These are phyloP conservation scores for Arthroderma sp. DNA, from an alignment of 2,329 filamentous ascomycete genomes.

Conservation along the genomic window DNA sequence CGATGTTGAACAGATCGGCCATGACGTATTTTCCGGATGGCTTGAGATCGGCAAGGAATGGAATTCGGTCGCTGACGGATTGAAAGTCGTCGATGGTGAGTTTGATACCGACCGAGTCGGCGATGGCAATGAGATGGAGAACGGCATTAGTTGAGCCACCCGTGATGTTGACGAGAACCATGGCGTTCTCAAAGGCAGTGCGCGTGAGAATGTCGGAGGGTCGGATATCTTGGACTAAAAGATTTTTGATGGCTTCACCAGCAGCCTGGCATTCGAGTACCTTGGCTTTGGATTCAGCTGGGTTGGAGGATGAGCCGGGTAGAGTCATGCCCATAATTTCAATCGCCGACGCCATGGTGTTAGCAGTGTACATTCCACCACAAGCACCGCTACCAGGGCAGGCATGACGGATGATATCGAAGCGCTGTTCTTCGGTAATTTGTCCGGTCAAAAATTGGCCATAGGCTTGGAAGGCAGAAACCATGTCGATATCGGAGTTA, in stretches of 20 bases:
- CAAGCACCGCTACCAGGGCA: constrained; percentile 76
- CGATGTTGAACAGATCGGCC: constrained; percentile 43
- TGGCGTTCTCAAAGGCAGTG: constrained; percentile 71
- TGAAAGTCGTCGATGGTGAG: constrained; percentile 82
- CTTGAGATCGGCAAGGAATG: constrained; percentile 71
- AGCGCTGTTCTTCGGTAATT: constrained; percentile 80
- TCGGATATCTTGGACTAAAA: constrained; percentile 63
- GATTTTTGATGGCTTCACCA: constrained; percentile 59
- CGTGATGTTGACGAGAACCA: constrained; percentile 69
- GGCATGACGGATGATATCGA: constrained; percentile 86
- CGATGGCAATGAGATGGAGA: constrained; percentile 71
- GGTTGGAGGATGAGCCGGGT: constrained; percentile 69
- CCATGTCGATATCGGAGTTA: constrained; percentile 71
- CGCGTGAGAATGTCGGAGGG: constrained; percentile 68
- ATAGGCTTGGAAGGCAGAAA: constrained; percentile 96
- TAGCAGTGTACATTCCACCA: constrained; percentile 73
- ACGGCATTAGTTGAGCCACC: constrained; percentile 79
- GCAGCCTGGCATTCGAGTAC: constrained; percentile 57
- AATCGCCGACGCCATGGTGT: constrained; percentile 63
- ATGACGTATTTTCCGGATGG: constrained; percentile 56
- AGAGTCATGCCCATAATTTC: constrained; percentile 64
- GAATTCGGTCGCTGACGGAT: constrained; percentile 61
- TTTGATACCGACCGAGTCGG: constrained; percentile 66
- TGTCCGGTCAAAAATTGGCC: constrained; percentile 87
- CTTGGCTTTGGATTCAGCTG: constrained; percentile 61